phyloP scores from a whole-genome alignment of 208 protist species.

The Leishmania arabica region DNA sequence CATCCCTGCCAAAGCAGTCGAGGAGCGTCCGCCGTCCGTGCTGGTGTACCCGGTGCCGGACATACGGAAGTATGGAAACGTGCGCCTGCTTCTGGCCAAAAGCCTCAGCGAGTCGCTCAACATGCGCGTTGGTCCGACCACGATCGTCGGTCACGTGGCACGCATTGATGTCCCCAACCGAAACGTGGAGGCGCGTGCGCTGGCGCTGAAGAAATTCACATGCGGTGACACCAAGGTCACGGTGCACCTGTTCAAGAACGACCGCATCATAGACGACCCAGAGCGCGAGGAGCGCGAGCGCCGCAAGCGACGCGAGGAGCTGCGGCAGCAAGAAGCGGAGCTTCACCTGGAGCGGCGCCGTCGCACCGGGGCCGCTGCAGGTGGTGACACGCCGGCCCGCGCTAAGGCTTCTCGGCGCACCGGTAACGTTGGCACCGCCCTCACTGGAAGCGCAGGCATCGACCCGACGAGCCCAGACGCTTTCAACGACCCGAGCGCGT shows the following conservation, averaged over 20 bases:
- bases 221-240: slow-evolving; percentile 67
- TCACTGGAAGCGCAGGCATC: background rate
- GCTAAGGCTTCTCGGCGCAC: background rate
- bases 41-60: slow-evolving; percentile 84
- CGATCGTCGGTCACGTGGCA: slow-evolving; percentile 77
- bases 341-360: slow-evolving; percentile 7
- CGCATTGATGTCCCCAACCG: slow-evolving; percentile 83
- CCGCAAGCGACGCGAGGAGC: slow-evolving; percentile 1
- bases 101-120: slow-evolving; percentile 83
- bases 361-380: background rate
- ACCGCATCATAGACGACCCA: slow-evolving; percentile 87
- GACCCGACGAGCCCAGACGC: slow-evolving; percentile 16
- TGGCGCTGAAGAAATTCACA: slow-evolving; percentile 74
- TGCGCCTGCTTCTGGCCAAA: slow-evolving; percentile 74
- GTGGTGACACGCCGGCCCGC: background rate
- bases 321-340: slow-evolving; percentile 4
- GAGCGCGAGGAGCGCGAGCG: slow-evolving; percentile 20
- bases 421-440: background rate
- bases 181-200: slow-evolving; percentile 83
- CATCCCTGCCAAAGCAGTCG: slow-evolving; percentile 68
- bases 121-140: slow-evolving; percentile 84
- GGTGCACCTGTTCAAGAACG: slow-evolving; percentile 88
- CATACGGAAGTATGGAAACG: slow-evolving; percentile 51
- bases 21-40: slow-evolving; percentile 73
- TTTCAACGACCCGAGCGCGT: slow-evolving; percentile 21